Conservation (phyloP, 192 early-diverging fungal genomes). For the Paraglomus brasilianum region DNA sequence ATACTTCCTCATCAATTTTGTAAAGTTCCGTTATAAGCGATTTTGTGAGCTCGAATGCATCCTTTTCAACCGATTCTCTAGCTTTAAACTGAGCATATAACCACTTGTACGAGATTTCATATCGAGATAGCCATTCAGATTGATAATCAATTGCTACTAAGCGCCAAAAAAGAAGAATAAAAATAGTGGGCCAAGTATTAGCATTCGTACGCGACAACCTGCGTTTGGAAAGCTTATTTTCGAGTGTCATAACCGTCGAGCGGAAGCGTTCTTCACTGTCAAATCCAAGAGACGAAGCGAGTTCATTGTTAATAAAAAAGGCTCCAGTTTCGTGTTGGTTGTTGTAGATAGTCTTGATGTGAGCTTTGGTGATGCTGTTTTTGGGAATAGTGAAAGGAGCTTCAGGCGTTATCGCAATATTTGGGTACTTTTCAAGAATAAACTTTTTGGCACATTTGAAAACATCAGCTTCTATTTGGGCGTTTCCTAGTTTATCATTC, state of each 20-base stretch:
- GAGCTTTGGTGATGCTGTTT: too few relatives aligned
- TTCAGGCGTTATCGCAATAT: too few relatives aligned
- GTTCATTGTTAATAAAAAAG: constrained; percentile 8
- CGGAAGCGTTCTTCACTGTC: not conserved
- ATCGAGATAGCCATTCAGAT: not conserved
- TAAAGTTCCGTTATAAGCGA: constrained; percentile 8
- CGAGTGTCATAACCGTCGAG: not conserved
- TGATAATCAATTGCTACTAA: constrained; percentile 17
- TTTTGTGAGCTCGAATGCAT: not conserved
- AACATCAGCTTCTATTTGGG: too few relatives aligned
- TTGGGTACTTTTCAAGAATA: too few relatives aligned
- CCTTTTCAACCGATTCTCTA: constrained; percentile 16
- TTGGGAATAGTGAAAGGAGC: too few relatives aligned
- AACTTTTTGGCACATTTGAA: too few relatives aligned
- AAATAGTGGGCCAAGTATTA: constrained; percentile 1
- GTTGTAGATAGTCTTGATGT: too few relatives aligned
- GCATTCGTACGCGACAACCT: not conserved
- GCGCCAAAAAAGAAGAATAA: constrained; percentile 18
- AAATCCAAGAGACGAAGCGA: constrained; percentile 9
- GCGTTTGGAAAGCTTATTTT: not conserved
- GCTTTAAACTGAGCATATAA: constrained; percentile 23
- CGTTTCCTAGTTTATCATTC: too few relatives aligned
- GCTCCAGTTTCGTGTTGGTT: not conserved
- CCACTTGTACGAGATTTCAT: constrained; percentile 22
- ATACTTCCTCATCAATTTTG: not conserved